Percentiles rank a stretch among this genome's conserved stretches.
These are phyloP conservation scores for Verruconis gallopava DNA, from an alignment of 2,329 filamentous ascomycete genomes.

Conservation along the genomic window DNA sequence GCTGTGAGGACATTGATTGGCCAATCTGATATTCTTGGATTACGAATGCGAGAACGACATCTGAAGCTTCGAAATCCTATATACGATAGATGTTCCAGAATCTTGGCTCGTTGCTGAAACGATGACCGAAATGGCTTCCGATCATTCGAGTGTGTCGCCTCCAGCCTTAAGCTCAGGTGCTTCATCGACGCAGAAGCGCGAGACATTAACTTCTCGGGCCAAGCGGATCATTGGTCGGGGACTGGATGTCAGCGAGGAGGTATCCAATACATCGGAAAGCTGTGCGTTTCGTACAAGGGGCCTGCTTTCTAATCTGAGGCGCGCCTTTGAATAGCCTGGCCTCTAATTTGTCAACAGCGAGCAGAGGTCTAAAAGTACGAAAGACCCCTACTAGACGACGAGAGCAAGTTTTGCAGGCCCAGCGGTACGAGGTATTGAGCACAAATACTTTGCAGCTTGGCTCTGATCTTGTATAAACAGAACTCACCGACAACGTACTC, in stretches of 20 bases:
- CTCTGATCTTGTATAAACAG: neutral
- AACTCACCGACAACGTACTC: conserved; percentile 8
- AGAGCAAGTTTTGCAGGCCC: conserved; percentile 6
- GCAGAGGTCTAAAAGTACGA: neutral
- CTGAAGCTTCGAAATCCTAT: too few species aligned
- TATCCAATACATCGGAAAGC: neutral
- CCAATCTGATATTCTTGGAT: too few species aligned
- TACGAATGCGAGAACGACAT: too few species aligned
- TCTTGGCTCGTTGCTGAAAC: too few species aligned
- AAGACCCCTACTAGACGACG: conserved; percentile 3
- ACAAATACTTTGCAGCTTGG: too few species aligned
- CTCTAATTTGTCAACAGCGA: neutral
- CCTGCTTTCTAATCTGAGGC: too few species aligned
- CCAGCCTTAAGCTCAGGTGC: too few species aligned
- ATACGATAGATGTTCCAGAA: too few species aligned
- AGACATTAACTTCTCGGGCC: conserved; percentile 6
- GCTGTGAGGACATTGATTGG: too few species aligned
- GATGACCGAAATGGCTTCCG: neutral
- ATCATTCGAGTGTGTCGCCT: neutral
- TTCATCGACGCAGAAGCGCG: conserved; percentile 1
- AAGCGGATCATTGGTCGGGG: conserved; percentile 5
- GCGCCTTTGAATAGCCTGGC: neutral
- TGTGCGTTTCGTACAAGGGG: neutral
- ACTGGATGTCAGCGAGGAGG: neutral
- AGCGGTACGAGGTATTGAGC: conserved; percentile 3